Percentiles rank a stretch among this genome's conserved stretches.
These are phyloP conservation scores for Kurtzmaniella quercitrusa DNA, from an alignment of 1,139 yeast species.

Conservation along the genomic window DNA sequence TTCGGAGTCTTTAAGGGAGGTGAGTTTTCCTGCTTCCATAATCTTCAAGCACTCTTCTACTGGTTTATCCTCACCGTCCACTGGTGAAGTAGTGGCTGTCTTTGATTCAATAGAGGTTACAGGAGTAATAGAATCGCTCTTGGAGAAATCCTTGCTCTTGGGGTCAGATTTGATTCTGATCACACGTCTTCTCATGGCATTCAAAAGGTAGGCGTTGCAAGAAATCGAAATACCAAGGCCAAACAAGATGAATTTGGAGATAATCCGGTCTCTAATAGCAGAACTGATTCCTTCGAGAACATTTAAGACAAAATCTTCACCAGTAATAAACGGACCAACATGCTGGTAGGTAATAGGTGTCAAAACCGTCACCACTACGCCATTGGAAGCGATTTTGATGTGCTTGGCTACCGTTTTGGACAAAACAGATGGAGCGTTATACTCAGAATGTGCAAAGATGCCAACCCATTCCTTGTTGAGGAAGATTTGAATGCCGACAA, in stretches of 20 bases:
- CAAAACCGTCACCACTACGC: conserved; percentile 62
- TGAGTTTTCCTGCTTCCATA: conserved; percentile 70
- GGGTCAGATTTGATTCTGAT: conserved; percentile 43
- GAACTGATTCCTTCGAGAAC: conserved; percentile 55
- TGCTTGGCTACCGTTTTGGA: conserved; percentile 39
- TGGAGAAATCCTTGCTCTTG: conserved; percentile 17
- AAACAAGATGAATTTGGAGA: conserved; percentile 73
- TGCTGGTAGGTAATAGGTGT: conserved; percentile 71
- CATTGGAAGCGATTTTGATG: conserved; percentile 39
- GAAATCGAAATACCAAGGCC: conserved; percentile 73
- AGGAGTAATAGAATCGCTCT: conserved; percentile 23
- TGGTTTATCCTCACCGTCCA: conserved; percentile 18
- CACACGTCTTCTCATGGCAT: conserved; percentile 60
- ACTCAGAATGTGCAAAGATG: conserved; percentile 22
- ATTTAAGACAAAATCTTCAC: conserved; percentile 60
- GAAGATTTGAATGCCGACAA: conserved; percentile 69
- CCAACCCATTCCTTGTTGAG: conserved; percentile 75
- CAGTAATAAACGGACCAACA: conserved; percentile 54
- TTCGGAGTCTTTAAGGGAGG: conserved; percentile 66
- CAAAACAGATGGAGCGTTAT: conserved; percentile 27
- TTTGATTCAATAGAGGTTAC: conserved; percentile 13
- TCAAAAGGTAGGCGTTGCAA: conserved; percentile 78
- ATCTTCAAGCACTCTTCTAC: conserved; percentile 61
- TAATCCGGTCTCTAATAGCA: conserved; percentile 78
- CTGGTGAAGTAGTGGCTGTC: background rate